Conservation (phyloP, 495 filamentous ascomycete genomes). For the Neurospora sp. region DNA sequence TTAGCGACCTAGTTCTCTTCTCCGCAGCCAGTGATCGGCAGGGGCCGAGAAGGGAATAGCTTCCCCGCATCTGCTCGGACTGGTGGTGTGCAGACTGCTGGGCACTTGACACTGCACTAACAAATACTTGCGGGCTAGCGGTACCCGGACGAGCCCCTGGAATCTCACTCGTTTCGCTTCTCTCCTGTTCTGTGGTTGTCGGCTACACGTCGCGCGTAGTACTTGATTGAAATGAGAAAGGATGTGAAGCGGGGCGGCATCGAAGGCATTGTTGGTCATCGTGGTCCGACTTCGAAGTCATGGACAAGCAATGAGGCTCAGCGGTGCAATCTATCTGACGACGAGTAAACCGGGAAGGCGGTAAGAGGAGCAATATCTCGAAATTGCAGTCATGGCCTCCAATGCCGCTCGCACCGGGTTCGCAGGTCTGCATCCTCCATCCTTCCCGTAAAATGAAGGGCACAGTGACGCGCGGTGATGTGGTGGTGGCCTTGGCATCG, state of each 20-base stretch:
- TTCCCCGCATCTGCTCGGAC: not conserved
- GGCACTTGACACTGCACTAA: not conserved
- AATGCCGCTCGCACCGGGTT: not conserved
- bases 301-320: constrained; percentile 1
- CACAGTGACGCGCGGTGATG: not conserved
- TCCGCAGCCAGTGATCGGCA: not conserved
- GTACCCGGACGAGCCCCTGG: not conserved
- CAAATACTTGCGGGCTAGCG: not conserved
- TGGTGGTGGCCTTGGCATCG: not conserved
- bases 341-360: constrained; percentile 10
- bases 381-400: constrained; percentile 8
- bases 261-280: not conserved
- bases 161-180: not conserved
- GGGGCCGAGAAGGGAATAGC: not conserved
- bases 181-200: not conserved
- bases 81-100: not conserved
- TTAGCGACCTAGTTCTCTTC: not conserved
- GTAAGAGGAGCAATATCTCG: constrained; percentile 12
- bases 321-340: not conserved
- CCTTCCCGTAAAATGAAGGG: not conserved
- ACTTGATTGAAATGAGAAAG: not conserved
- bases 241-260: not conserved
- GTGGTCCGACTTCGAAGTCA: not conserved
- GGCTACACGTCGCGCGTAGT: not conserved
- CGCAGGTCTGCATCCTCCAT: not conserved